Base-by-base conservation (phyloP, 306 rosid species). In the Coriaria nepalensis region DNA sequence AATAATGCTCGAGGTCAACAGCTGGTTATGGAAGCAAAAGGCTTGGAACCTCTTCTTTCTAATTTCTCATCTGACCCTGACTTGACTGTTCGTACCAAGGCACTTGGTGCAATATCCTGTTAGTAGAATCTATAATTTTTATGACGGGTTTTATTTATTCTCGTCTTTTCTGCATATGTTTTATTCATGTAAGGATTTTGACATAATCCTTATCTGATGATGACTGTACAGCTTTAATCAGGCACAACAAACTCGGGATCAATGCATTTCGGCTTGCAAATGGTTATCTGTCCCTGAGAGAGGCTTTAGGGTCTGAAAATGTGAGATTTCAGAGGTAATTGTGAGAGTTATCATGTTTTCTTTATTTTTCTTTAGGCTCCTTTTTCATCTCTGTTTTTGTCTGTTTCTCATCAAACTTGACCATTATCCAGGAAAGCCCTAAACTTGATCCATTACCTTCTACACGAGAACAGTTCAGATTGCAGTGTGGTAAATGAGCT, bases 91-190 rank as follows among this genome's bases (percentile, higher is more conserved):
- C 78, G 83, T 51, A 67, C 86, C 55, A 77, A 92, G 49, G 87
- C 98, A 0, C 83, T 92, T 35, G 93, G 98, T n/a, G 87, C 98
- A 61, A 69, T 92, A 64, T 92, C 96, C 35, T 92, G 98, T 92
- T 64, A 43, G 96, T 68, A 6, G 36, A 45, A 10, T 6, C 49
- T 5, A 6, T 20, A 20, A 20, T 20, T 20, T 20, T 20, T 1
- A 20, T 20, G 29, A 20, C 3, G 29, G 29, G 29, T 20, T 20
- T 20, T 20, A 20, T 20, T 20, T 20, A 20, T 20, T 20, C 29
- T 20, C 29, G 29, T 20, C 29, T 20, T 20, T 20, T 20, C 29
- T 20, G 29, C 29, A 20, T 20, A 20, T 20, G 29, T 20, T 20
- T 20, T 20, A 20, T 3, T 20, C 29, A 3, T 20, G 29, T 1